Percentiles rank a stretch among this genome's conserved stretches.
Evolutionary conservation across 164 flowering plant species (phyloP).

Genomic region (Protea cynaroides): DNA sequence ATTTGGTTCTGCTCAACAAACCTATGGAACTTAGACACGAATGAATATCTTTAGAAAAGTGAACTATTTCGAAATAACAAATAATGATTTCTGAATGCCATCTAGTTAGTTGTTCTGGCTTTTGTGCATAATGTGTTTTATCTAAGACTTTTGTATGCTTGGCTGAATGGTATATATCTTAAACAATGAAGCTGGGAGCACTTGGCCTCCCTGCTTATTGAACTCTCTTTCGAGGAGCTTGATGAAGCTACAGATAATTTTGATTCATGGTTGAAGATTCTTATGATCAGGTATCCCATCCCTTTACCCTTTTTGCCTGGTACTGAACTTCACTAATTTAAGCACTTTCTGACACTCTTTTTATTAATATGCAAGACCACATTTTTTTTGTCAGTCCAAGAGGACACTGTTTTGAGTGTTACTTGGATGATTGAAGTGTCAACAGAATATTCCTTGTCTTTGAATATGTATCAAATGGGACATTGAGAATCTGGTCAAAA

Average conservation of each 20-base stretch:
- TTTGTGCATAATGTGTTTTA: no score
- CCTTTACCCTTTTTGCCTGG: not conserved
- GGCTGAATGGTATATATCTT: conserved; percentile 73
- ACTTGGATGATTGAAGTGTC: conserved; percentile 87
- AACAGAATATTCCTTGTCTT: conserved; percentile 85
- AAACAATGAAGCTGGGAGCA: conserved; percentile 68
- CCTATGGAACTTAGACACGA: no score
- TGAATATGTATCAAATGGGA: conserved; percentile 79
- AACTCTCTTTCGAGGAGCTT: conserved; percentile 72
- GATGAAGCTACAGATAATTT: conserved; percentile 84
- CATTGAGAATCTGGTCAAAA: conserved; percentile 72
- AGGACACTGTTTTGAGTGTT: conserved; percentile 93
- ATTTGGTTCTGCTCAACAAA: no score
- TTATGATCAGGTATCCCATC: conserved; percentile 62
- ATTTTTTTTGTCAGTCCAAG: conserved; percentile 51
- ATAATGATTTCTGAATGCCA: no score
- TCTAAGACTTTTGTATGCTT: not conserved
- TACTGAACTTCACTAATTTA: not conserved
- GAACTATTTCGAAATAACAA: no score
- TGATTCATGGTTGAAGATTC: conserved; percentile 78
- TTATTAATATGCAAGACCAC: not conserved
- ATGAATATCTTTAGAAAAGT: no score
- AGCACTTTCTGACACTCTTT: not conserved
- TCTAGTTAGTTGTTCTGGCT: no score
- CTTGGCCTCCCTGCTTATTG: conserved; percentile 84